Evolutionary conservation across 768 basidiomycete genomes (phyloP).

Genomic region (Sistotremastrum niveocremeum): DNA sequence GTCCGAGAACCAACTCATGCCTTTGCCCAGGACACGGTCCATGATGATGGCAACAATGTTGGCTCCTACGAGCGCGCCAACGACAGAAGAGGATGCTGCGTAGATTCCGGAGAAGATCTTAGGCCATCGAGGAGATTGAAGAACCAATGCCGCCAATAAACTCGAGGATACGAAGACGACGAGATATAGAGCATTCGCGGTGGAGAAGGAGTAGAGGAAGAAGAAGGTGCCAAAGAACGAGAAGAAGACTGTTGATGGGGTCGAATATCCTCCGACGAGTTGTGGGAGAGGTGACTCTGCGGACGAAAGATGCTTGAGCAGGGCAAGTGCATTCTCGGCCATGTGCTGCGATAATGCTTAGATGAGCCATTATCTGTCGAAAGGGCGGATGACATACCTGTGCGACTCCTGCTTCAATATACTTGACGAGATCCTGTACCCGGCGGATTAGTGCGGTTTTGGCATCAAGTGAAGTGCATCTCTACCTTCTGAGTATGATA

Average conservation of each 20-base stretch:
- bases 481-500: slow-evolving; percentile 83
- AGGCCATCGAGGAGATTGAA: slow-evolving; percentile 8
- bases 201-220: slow-evolving; percentile 53
- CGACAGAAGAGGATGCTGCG: slow-evolving; percentile 35
- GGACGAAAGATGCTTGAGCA: slow-evolving; percentile 63
- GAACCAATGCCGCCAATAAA: slow-evolving; percentile 4
- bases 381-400: slow-evolving; percentile 17
- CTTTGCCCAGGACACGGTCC: slow-evolving; percentile 42
- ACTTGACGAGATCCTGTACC: slow-evolving; percentile 57
- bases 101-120: slow-evolving; percentile 20
- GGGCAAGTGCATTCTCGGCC: slow-evolving; percentile 74
- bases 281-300: slow-evolving; percentile 53
- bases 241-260: slow-evolving; percentile 67
- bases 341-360: slow-evolving; percentile 47
- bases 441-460: slow-evolving; percentile 1
- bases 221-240: slow-evolving; percentile 54
- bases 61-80: slow-evolving; percentile 47
- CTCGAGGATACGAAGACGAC: slow-evolving; percentile 25
- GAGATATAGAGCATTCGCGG: slow-evolving; percentile 51
- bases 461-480: background rate
- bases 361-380: background rate
- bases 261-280: slow-evolving; percentile 34
- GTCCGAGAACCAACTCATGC: slow-evolving; percentile 77
- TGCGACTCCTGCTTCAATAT: slow-evolving; percentile 75
- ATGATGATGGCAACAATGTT: slow-evolving; percentile 66